These are phyloP conservation scores for Leccinum disarticulatum DNA, from an alignment of 768 basidiomycete genomes.

Conservation along the genomic window DNA sequence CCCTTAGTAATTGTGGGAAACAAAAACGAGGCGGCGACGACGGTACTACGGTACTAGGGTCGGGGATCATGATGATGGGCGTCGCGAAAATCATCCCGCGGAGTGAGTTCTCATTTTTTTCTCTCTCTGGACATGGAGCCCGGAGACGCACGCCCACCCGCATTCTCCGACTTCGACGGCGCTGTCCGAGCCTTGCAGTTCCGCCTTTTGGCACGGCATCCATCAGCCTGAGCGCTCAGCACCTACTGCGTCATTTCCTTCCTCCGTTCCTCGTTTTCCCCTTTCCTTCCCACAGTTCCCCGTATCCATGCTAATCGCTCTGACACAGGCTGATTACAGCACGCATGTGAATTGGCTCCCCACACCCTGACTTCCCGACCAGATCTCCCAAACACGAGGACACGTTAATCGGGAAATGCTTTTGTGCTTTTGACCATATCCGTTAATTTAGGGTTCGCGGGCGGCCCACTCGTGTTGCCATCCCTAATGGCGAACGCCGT, in stretches of 20 bases:
- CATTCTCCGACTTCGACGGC: conserved; percentile 27
- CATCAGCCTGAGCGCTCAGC: background rate
- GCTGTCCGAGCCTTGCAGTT: conserved; percentile 10
- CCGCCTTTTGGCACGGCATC: conserved; percentile 1
- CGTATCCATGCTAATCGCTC: conserved; percentile 19
- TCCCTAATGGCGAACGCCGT: conserved; percentile 23
- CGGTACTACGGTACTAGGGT: background rate
- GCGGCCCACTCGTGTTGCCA: conserved; percentile 13
- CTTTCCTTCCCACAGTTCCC: conserved; percentile 2
- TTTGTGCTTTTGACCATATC: conserved; percentile 27
- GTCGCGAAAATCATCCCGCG: background rate
- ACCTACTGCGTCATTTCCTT: conserved; percentile 8
- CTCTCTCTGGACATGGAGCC: background rate
- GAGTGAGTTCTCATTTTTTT: background rate
- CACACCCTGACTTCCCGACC: conserved; percentile 15
- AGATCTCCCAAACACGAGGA: conserved; percentile 26
- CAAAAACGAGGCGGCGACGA: background rate
- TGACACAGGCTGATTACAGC: conserved; percentile 20
- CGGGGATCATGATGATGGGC: background rate
- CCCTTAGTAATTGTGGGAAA: too few species aligned
- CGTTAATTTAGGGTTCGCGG: conserved; percentile 32
- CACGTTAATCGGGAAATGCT: conserved; percentile 27
- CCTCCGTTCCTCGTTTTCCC: conserved; percentile 11
- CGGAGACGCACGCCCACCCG: conserved; percentile 4
- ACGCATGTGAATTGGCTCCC: conserved; percentile 10